These are phyloP conservation scores for Claviceps spartinae DNA, from an alignment of 2,329 filamentous ascomycete species.

Conservation along the genomic window DNA sequence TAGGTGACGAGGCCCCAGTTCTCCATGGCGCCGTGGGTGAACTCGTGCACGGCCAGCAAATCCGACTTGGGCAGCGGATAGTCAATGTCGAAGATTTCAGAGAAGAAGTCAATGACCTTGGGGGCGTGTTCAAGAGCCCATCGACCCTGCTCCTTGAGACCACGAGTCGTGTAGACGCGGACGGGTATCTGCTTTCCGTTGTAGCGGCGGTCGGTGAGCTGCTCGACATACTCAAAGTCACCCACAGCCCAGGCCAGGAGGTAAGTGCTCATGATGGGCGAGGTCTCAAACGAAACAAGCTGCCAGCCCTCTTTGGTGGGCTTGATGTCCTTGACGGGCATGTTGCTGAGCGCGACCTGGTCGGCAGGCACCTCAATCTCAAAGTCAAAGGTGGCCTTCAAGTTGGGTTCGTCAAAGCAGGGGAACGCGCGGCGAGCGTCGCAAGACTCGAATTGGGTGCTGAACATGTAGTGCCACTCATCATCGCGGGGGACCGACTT, in stretches of 20 bases:
- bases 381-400: slow-evolving; percentile 93
- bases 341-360: slow-evolving; percentile 84
- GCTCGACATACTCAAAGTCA: slow-evolving; percentile 94
- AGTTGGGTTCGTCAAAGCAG: slow-evolving; percentile 94
- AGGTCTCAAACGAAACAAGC: slow-evolving; percentile 65
- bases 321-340: slow-evolving; percentile 67
- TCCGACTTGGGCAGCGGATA: slow-evolving; percentile 90
- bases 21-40: slow-evolving; percentile 81
- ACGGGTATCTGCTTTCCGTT: slow-evolving; percentile 85
- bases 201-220: slow-evolving; percentile 78
- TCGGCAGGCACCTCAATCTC: slow-evolving; percentile 82
- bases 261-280: slow-evolving; percentile 85
- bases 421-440: slow-evolving; percentile 92
- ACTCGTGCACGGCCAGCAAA: slow-evolving; percentile 82
- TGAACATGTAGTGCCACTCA: slow-evolving; percentile 63
- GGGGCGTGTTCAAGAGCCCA: slow-evolving; percentile 86
- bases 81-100: slow-evolving; percentile 83
- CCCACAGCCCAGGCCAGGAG: slow-evolving; percentile 88
- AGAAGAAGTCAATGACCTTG: slow-evolving; percentile 92
- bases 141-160: slow-evolving; percentile 82
- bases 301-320: slow-evolving; percentile 51
- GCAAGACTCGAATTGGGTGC: slow-evolving; percentile 94
- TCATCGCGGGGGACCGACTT: slow-evolving; percentile 64
- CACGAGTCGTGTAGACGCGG: slow-evolving; percentile 86
- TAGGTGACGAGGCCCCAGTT: slow-evolving; percentile 97